Evolutionary conservation across 1,284 basidiomycete genomes (phyloP), one percentile per base, ranked within the genome.

Genomic region (Cerioporus squamosus): DNA sequence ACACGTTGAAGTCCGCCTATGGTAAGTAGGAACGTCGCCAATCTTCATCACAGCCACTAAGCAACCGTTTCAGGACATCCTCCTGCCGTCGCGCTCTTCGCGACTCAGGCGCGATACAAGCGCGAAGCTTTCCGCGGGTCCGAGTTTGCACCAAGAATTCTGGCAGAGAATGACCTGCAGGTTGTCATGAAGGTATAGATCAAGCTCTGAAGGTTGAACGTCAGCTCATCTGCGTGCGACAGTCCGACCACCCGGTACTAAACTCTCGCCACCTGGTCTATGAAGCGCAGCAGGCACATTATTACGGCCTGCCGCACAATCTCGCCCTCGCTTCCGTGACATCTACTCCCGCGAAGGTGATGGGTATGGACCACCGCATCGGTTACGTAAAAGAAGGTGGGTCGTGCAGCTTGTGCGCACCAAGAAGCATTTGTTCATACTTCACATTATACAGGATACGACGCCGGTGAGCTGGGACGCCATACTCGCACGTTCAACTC

Each of bases 281-380:
- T 68, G 94, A 97, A 73, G 94, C 95, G 0, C 91, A 93, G 56
- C 93, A 95, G 71, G 93, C 91, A 1, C 87, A 95, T 68, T 90
- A 90, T 70, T 96, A 86, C 65, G 86, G 87, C 10, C 75, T 90
- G 39, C 72, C 82, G 1, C 72, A 75, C 12, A 78, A 87, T 62
- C 72, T 88, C 26, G 88, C 90, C 5, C 74, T 95, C 10, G 80
- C 87, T 3, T 79, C 91, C 2, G 88, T 97, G 17, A 97, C 87
- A 0, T 85, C 88, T 1, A 90, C 87, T 12, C 87, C 95, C 1
- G 94, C 95, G 1, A 81, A 79, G 39, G 81, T 88, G 2, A 78
- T 94, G 59, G 95, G 94, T 1, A 77, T 91, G 57, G 88, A 87
- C 57, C 93, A 97, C 72, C 82, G 95, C 29, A 79, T 97, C 53